These are phyloP conservation scores for Musa balbisiana DNA, from an alignment of 202 grass and related monocot genomes.

Conservation along the genomic window DNA sequence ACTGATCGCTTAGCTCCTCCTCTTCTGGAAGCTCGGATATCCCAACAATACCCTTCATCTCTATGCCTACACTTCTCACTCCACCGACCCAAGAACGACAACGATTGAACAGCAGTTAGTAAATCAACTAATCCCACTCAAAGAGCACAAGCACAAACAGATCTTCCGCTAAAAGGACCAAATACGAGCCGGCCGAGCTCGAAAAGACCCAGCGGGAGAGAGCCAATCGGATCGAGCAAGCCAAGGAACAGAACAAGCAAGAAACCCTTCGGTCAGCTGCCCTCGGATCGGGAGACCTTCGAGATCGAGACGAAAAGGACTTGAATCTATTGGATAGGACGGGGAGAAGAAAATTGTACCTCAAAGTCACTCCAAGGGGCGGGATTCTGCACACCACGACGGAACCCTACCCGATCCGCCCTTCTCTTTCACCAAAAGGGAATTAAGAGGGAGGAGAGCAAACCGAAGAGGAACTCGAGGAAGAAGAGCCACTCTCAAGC, in stretches of 20 bases:
- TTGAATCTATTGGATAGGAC: not conserved
- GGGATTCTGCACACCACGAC: not conserved
- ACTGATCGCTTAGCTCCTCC: not conserved
- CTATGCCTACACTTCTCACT: not conserved
- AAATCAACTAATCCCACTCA: not conserved
- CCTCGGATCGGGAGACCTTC: not conserved
- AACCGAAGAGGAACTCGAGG: not conserved
- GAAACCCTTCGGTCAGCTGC: not conserved
- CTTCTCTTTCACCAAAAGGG: not conserved
- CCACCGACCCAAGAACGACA: not conserved
- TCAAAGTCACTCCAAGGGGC: not conserved
- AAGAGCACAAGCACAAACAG: not conserved
- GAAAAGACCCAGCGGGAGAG: not conserved
- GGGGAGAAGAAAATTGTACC: not conserved
- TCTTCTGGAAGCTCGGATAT: not conserved
- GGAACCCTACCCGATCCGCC: not conserved
- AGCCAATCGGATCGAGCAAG: not conserved
- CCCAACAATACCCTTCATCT: no score
- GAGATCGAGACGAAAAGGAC: not conserved
- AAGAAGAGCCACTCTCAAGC: not conserved
- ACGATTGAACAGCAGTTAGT: not conserved
- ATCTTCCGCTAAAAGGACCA: not conserved
- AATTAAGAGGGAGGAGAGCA: not conserved
- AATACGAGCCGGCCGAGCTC: not conserved
- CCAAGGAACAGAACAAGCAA: not conserved